Conservation (phyloP, 2,329 filamentous ascomycete genomes). For the Botrytis fragariae region DNA sequence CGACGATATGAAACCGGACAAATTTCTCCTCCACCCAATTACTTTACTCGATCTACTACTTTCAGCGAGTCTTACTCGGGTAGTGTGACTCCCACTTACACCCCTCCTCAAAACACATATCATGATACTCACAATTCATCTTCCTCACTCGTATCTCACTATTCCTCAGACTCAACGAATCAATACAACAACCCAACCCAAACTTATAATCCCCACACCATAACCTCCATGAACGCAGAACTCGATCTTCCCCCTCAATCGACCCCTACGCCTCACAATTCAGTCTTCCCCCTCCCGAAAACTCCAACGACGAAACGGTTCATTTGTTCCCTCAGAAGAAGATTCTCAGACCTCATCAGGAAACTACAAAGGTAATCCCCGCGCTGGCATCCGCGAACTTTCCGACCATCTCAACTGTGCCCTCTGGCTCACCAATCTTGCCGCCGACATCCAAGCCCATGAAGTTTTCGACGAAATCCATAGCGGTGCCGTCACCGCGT, state of each 20-base stretch:
- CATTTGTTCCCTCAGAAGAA: neutral
- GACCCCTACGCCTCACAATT: neutral
- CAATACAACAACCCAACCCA: fast-evolving
- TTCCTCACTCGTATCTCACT: no score
- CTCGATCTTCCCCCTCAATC: neutral
- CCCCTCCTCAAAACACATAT: fast-evolving
- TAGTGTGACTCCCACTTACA: fast-evolving
- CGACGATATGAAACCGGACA: neutral
- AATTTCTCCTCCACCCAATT: neutral
- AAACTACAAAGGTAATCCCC: neutral
- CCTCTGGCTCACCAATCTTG: neutral
- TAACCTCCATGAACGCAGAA: neutral
- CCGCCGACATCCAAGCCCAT: neutral
- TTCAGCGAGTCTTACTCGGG: neutral
- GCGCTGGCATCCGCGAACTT: neutral
- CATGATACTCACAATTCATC: no score
- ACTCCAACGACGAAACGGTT: neutral
- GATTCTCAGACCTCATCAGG: neutral
- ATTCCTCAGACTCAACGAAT: no score
- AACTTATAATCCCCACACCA: neutral
- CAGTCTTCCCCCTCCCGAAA: neutral
- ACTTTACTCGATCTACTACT: neutral
- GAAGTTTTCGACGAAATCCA: neutral
- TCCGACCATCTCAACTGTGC: neutral
- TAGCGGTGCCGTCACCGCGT: neutral